Evolutionary conservation across 2,329 filamentous ascomycete genomes (phyloP).

Genomic region (Byssochlamys sp.): DNA sequence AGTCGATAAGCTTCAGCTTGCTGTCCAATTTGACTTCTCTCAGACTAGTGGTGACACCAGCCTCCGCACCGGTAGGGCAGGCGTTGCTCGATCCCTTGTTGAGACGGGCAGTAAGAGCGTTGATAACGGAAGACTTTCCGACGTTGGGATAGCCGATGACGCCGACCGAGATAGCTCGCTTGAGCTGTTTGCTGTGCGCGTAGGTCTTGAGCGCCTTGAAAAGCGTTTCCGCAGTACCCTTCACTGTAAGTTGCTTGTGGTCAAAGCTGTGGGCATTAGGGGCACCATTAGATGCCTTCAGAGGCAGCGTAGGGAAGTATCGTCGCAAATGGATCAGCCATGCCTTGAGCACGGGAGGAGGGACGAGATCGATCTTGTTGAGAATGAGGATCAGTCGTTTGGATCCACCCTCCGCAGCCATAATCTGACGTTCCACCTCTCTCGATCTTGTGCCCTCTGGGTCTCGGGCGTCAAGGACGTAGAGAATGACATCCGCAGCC

Average conservation of each 20-base stretch:
- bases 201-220: slow-evolving; percentile 87
- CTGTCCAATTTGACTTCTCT: slow-evolving; percentile 88
- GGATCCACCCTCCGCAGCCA: slow-evolving; percentile 72
- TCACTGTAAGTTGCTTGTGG: slow-evolving; percentile 77
- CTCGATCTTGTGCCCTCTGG: slow-evolving; percentile 82
- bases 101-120: slow-evolving; percentile 71
- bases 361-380: slow-evolving; percentile 92
- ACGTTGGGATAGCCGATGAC: slow-evolving; percentile 95
- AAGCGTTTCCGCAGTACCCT: slow-evolving; percentile 72
- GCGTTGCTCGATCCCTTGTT: slow-evolving; percentile 54
- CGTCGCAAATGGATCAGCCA: slow-evolving; percentile 79
- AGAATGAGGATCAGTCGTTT: slow-evolving; percentile 85
- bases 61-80: slow-evolving; percentile 82
- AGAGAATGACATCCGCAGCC: slow-evolving; percentile 79
- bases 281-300: slow-evolving; percentile 72
- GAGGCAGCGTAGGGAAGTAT: slow-evolving; percentile 82
- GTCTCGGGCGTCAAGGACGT: slow-evolving; percentile 85
- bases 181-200: slow-evolving; percentile 70
- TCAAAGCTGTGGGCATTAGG: slow-evolving; percentile 85
- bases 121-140: slow-evolving; percentile 93
- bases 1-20: slow-evolving; percentile 87
- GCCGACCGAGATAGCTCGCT: slow-evolving; percentile 80
- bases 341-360: slow-evolving; percentile 66
- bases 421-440: slow-evolving; percentile 81
- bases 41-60: slow-evolving; percentile 80